Conservation (phyloP, 1,284 basidiomycete genomes). For the Stereum hirsutum region DNA sequence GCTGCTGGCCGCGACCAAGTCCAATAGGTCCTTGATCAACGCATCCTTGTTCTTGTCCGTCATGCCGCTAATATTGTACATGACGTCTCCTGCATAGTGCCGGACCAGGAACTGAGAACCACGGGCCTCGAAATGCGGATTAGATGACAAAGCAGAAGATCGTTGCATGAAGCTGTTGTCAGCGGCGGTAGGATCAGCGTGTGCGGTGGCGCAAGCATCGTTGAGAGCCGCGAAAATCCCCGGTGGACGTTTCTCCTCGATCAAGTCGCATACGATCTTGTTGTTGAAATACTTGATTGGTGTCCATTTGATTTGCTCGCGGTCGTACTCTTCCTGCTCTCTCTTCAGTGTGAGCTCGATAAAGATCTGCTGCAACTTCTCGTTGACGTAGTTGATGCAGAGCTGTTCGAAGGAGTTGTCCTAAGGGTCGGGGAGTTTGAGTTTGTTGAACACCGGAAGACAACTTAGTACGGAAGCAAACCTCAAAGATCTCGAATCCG, state of each 20-base stretch:
- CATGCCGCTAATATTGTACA: constrained; percentile 97
- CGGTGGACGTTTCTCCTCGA: constrained; percentile 93
- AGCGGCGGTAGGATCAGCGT: constrained; percentile 93
- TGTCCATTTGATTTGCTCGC: constrained; percentile 98
- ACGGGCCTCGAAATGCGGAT: constrained; percentile 89
- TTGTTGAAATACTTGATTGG: constrained; percentile 98
- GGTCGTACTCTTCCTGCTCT: constrained; percentile 98
- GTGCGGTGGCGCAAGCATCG: constrained; percentile 96
- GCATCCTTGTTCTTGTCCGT: constrained; percentile 99
- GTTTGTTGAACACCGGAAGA: not conserved
- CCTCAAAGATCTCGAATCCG: constrained; percentile 97
- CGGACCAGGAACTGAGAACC: constrained; percentile 86
- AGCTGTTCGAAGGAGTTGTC: constrained; percentile 99
- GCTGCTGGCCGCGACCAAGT: constrained; percentile 74
- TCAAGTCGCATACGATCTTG: constrained; percentile 96
- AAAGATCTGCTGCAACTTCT: constrained; percentile 98
- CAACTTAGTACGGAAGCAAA: constrained; percentile 17
- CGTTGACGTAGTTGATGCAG: constrained; percentile 99
- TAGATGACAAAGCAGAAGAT: constrained; percentile 71
- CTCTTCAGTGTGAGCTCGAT: constrained; percentile 98
- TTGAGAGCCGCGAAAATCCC: constrained; percentile 98
- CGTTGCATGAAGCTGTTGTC: constrained; percentile 98
- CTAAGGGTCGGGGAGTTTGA: constrained; percentile 15
- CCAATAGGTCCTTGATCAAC: constrained; percentile 89
- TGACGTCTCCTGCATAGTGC: constrained; percentile 97